Evolutionary conservation across 257 asterid species (phyloP).

Genomic region (Ballota nigra): DNA sequence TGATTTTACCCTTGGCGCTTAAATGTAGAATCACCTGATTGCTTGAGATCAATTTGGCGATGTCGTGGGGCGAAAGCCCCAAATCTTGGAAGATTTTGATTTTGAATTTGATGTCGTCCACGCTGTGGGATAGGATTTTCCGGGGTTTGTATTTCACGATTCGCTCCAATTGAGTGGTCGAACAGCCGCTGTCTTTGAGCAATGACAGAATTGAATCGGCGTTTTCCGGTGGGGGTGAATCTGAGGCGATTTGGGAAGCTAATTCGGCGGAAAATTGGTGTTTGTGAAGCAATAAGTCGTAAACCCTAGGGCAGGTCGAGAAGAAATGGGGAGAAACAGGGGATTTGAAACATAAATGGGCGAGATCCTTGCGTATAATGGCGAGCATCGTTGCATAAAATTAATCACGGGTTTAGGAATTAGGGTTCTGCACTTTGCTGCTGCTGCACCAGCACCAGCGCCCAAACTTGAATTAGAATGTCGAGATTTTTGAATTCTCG

Average conservation of each 20-base stretch:
- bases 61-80: constrained; percentile 27
- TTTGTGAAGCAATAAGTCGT: constrained; percentile 14
- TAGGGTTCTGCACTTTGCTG: background rate
- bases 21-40: constrained; percentile 25
- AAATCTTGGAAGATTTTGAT: constrained; percentile 37
- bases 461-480: too few relatives aligned
- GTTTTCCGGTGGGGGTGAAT: constrained; percentile 11
- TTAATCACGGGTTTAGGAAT: background rate
- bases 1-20: constrained; percentile 14
- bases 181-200: constrained; percentile 39
- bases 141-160: constrained; percentile 6
- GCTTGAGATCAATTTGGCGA: constrained; percentile 21
- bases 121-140: constrained; percentile 2
- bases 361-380: constrained; percentile 15
- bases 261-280: constrained; percentile 26
- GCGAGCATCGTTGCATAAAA: constrained; percentile 10
- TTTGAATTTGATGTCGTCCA: constrained; percentile 37
- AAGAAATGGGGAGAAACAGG: background rate
- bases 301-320: constrained; percentile 2
- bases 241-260: constrained; percentile 15
- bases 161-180: constrained; percentile 27
- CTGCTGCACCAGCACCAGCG: background rate
- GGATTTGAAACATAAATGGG: background rate
- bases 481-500: too few relatives aligned
- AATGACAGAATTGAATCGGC: constrained; percentile 27